Base-by-base conservation (phyloP, 2,329 filamentous ascomycete species). In the Neonectria faginata region DNA sequence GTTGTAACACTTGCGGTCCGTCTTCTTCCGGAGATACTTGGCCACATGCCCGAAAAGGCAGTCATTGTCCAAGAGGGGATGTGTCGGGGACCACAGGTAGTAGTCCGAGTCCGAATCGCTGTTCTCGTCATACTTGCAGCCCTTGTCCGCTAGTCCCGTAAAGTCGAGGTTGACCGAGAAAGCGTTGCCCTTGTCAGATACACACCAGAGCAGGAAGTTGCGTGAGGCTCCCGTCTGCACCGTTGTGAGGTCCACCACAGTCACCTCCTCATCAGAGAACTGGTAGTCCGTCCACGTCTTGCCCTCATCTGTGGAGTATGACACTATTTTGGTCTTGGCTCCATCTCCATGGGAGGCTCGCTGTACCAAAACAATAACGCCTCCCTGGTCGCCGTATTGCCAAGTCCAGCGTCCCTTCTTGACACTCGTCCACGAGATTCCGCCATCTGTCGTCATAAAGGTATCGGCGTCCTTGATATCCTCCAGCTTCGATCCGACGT, bases 351-450 rank as follows among this genome's bases (percentile, higher is more conserved):
- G 84, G 57, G 85, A 86, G 14, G 86, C 84, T 62, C 93, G 89
- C 74, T 91, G 88, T 22, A 95, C 94, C 53, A 99, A 90, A 45
- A 97, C 93, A 66, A 98, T 89, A 72, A 98, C 91, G 6, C 93
- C 96, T 29, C 96, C 96, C 77, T 97, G 93, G 73, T 99, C 97
- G 63, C 96, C 97, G 76, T 93, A 97, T 74, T 97, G 93, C 93
- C 94, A 99, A 74, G 92, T 91, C 84, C 94, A 97, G 39, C 86
- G 87, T 6, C 96, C 97, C 79, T 97, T 94, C 80, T 92, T 95
- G 66, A 95, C 89, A 63, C 90, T 88, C 68, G 86, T 89, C 96
- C 96, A 99, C 42, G 83, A 92, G 56, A 98, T 86, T 60, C 97
- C 97, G n/a, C 91, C 96, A 77, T 99, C 94, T 0, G 86, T 86